A percentile compares a stretch with the other conserved stretches of the same genome.
Conservation (phyloP, 441 rosid genomes). For the Breynia disticha region DNA sequence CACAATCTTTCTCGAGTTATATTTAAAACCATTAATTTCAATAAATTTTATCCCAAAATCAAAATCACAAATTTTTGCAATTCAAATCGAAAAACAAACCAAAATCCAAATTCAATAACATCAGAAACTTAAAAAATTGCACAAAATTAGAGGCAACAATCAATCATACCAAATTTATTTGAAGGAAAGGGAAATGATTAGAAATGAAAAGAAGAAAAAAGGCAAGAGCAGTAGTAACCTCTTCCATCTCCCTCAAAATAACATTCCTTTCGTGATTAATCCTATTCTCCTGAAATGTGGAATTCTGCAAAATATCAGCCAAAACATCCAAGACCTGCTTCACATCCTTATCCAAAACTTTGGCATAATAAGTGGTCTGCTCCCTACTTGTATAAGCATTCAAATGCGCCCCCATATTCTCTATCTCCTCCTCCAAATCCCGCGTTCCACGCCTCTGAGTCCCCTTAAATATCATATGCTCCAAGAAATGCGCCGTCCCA, state of each 20-base stretch:
- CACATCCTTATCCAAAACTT: constrained; percentile 64
- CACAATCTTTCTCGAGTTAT: too few relatives aligned
- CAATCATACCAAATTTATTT: too few relatives aligned
- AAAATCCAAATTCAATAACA: too few relatives aligned
- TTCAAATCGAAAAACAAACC: too few relatives aligned
- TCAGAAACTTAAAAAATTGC: too few relatives aligned
- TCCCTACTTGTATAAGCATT: constrained; percentile 92
- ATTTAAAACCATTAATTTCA: too few relatives aligned
- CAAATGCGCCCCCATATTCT: constrained; percentile 84
- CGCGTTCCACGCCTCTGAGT: constrained; percentile 52
- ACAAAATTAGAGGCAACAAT: too few relatives aligned
- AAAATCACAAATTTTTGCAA: too few relatives aligned
- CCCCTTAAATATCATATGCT: constrained; percentile 94
- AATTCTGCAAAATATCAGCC: constrained; percentile 88
- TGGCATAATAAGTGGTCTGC: constrained; percentile 85
- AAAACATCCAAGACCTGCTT: constrained; percentile 62
- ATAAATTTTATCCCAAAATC: too few relatives aligned
- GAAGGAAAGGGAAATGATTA: too few relatives aligned
- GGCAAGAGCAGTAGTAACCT: constrained; percentile 36
- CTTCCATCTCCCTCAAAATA: constrained; percentile 94
- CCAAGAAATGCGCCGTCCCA: constrained; percentile 84
- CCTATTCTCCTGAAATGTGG: constrained; percentile 59
- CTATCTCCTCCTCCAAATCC: constrained; percentile 71
- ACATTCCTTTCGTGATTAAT: constrained; percentile 78
- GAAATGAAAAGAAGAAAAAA: constrained; percentile 1